Evolutionary conservation across 257 asterid species (phyloP), one percentile per base, ranked within the genome.

Genomic region (Parsonsia alboflavescens): DNA sequence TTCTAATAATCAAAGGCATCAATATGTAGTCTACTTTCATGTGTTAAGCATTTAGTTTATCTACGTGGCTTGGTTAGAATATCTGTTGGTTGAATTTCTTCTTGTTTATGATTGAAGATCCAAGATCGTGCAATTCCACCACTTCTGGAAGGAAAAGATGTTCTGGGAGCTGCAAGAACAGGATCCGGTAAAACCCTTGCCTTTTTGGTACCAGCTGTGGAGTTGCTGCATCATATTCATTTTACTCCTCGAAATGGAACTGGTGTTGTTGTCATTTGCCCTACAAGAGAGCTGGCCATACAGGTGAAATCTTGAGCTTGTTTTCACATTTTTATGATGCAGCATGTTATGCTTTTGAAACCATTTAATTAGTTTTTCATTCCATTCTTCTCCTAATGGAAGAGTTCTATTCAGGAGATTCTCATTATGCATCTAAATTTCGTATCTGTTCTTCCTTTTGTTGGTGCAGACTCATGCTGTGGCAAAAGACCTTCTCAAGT

Each of bases 111-210:
- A 24, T 77, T 83, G 80, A 71, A 95, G 99, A 92, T 95, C 75
- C 99, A 95, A 90, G 94, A 94, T n/a, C 84, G 93, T 77, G 79
- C 97, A 15, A 89, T 95, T 74, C 96, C 97, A 28, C 96, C 96
- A 26, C 90, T 95, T 70, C 46, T 92, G 76, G 94, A 88, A 79
- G 98, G 96, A 12, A 85, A 90, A 82, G 93, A 89, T 86, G 92
- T 94, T 76, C 97, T 94, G 33, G 99, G 99, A 80, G 97, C 99
- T 82, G 99, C 99, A 79, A 86, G 98, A 79, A 92, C 99, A 16
- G 99, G 99, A 78, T 95, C 99, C 0, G 98, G 99, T 48, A 95
- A 95, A 85, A 95, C 99, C 58, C 96, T 92, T 63, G 98, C 99
- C 46, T 95, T 95, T 80, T 72, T 95, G 62, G 39, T 95, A 59